Percentiles rank a stretch among this genome's conserved stretches.
phyloP scores from a whole-genome alignment of 108 stramenopile species.

The Ochromonas danica region DNA sequence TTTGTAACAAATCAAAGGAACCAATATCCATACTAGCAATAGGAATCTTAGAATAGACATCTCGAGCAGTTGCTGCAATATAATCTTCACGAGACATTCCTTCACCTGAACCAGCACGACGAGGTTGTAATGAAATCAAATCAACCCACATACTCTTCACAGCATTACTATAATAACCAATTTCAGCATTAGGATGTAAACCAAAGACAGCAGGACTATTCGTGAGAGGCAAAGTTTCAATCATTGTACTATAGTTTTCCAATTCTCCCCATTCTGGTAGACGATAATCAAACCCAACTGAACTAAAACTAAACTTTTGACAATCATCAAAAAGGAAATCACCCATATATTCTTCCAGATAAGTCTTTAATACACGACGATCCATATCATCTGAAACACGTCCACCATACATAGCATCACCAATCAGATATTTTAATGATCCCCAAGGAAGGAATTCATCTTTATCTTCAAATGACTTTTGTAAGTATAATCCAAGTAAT shows the following conservation, averaged over 20 bases:
- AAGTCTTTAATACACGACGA: constrained; percentile 62
- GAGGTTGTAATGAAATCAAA: constrained; percentile 61
- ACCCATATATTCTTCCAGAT: constrained; percentile 71
- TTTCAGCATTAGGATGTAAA: constrained; percentile 71
- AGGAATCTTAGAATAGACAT: constrained; percentile 61
- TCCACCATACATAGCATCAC: constrained; percentile 73
- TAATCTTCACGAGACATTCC: constrained; percentile 63
- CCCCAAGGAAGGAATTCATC: constrained; percentile 71
- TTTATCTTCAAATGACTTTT: constrained; percentile 61
- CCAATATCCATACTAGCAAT: constrained; percentile 54
- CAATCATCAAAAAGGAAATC: constrained; percentile 69
- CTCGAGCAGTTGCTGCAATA: constrained; percentile 51
- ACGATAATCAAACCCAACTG: constrained; percentile 63
- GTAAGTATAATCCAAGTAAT: constrained; percentile 59
- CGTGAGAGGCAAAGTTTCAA: constrained; percentile 63
- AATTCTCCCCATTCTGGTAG: constrained; percentile 51
- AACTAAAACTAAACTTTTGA: constrained; percentile 64
- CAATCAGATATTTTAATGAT: constrained; percentile 66
- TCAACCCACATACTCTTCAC: constrained; percentile 63
- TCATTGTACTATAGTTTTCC: constrained; percentile 48
- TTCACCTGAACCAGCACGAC: constrained; percentile 46
- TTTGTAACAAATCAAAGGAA: constrained; percentile 53
- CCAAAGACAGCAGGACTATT: constrained; percentile 69
- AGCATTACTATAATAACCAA: constrained; percentile 65
- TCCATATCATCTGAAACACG: constrained; percentile 69